Conservation (phyloP, 2,329 filamentous ascomycete species). For the Phialophora tarda region DNA sequence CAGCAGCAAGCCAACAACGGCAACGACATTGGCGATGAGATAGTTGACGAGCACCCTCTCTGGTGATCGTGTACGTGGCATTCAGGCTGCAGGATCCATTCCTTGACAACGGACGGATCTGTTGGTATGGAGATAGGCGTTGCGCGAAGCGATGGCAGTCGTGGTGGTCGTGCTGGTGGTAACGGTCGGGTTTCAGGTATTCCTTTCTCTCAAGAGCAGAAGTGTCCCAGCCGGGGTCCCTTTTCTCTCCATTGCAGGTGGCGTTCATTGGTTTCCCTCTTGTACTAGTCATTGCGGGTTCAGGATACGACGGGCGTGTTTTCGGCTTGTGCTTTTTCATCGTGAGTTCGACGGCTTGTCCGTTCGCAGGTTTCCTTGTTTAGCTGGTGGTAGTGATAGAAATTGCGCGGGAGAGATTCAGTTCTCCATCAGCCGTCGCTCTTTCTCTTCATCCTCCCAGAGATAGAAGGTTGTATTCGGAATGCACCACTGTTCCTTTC, state of each 20-base stretch:
- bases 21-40: neutral
- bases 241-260: neutral
- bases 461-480: too few species aligned
- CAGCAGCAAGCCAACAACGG: neutral
- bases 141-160: neutral
- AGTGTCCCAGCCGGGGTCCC: neutral
- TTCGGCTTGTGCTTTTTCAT: neutral
- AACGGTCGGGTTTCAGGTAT: neutral
- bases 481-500: too few species aligned
- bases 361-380: neutral
- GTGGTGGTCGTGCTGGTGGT: too few species aligned
- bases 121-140: neutral
- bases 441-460: too few species aligned
- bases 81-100: neutral
- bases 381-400: too few species aligned
- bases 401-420: neutral
- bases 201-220: neutral
- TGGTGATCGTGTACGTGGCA: neutral
- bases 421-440: neutral
- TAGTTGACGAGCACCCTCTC: neutral
- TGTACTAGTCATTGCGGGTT: neutral
- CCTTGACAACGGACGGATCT: neutral
- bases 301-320: neutral
- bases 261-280: neutral
- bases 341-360: neutral